These are phyloP conservation scores for Mycena kentingensis DNA, from an alignment of 768 basidiomycete species.

Conservation along the genomic window DNA sequence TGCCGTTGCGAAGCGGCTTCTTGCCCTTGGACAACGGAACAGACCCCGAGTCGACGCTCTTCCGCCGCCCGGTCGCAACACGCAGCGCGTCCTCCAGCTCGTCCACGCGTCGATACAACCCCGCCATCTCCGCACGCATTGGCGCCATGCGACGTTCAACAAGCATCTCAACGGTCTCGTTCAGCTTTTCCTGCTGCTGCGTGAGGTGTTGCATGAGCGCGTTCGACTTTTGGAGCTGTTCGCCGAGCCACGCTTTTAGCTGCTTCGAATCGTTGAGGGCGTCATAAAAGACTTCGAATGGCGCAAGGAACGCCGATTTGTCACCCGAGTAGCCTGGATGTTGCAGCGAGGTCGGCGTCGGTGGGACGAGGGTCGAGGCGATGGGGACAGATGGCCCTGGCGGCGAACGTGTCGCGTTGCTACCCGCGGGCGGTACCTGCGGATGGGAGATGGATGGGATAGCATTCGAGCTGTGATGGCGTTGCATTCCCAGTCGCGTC, in stretches of 20 bases:
- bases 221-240: constrained; percentile 69
- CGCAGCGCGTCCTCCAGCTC: constrained; percentile 63
- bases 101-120: constrained; percentile 63
- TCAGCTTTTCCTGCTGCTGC: constrained; percentile 65
- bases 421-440: constrained; percentile 12
- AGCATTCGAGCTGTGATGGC: constrained; percentile 23
- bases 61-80: constrained; percentile 30
- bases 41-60: constrained; percentile 30
- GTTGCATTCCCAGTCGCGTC: constrained; percentile 58
- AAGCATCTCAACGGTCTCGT: constrained; percentile 56
- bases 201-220: constrained; percentile 51
- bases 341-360: constrained; percentile 67
- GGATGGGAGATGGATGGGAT: constrained; percentile 16
- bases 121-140: constrained; percentile 62
- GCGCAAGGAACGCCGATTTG: constrained; percentile 77
- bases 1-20: constrained; percentile 42
- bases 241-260: constrained; percentile 73
- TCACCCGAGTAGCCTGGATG: constrained; percentile 62
- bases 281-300: constrained; percentile 85
- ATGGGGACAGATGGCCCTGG: constrained; percentile 70
- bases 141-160: constrained; percentile 62
- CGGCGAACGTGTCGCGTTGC: constrained; percentile 45
- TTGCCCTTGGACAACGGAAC: constrained; percentile 32
- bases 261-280: constrained; percentile 79
- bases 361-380: constrained; percentile 62